phyloP scores from a whole-genome alignment of 2,329 filamentous ascomycete species.

The Leptographium flavum region DNA sequence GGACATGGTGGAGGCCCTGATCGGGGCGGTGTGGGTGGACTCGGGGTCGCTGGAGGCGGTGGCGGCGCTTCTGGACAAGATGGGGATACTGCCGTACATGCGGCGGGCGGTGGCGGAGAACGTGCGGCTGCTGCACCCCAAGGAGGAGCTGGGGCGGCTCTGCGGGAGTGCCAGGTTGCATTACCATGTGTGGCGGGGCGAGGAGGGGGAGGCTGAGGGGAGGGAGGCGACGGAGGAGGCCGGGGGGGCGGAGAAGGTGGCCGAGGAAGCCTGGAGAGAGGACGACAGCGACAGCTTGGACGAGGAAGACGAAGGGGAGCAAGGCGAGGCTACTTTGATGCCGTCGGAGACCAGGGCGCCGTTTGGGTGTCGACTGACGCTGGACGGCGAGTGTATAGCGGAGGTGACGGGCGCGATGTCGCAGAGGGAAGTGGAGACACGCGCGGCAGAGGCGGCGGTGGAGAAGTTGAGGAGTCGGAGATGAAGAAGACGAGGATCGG shows the following conservation, averaged over 20 bases:
- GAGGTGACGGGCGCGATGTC: slow-evolving; percentile 30
- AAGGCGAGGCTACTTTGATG: too few relatives aligned
- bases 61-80: slow-evolving; percentile 39
- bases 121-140: slow-evolving; percentile 48
- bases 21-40: slow-evolving; percentile 79
- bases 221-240: slow-evolving; percentile 11
- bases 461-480: slow-evolving; percentile 12
- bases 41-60: slow-evolving; percentile 49
- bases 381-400: slow-evolving; percentile 32
- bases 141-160: slow-evolving; percentile 51
- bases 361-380: slow-evolving; percentile 28
- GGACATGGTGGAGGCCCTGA: slow-evolving; percentile 65
- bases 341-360: too few relatives aligned
- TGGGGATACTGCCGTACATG: slow-evolving; percentile 54
- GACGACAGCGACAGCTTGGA: not conserved
- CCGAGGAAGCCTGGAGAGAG: slow-evolving; percentile 9
- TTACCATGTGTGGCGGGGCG: slow-evolving; percentile 28
- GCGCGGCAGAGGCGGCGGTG: slow-evolving; percentile 39
- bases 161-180: slow-evolving; percentile 35
- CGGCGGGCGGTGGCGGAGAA: slow-evolving; percentile 42
- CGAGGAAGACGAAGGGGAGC: not conserved
- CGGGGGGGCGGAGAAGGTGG: slow-evolving; percentile 4
- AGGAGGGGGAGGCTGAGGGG: slow-evolving; percentile 1
- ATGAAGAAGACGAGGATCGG: too few relatives aligned
- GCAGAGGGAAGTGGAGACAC: slow-evolving; percentile 37